Percentiles rank a stretch among this genome's conserved stretches.
Evolutionary conservation across 192 early-diverging fungal species (phyloP).

Genomic region (Coemansia sp.): DNA sequence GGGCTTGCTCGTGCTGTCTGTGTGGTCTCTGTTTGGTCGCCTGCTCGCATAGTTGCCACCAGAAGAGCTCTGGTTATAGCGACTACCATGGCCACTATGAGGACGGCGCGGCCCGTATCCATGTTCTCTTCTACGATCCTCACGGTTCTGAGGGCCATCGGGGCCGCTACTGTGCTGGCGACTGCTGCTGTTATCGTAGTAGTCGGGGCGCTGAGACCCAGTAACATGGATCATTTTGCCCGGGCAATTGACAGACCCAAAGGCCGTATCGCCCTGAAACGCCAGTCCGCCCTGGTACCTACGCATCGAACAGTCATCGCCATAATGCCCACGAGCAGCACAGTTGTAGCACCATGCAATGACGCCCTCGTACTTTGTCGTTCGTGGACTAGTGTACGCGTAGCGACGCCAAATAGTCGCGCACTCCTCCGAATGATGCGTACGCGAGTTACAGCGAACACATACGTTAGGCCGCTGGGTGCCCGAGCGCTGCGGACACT

Average conservation of each 20-base stretch:
- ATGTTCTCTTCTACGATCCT: conserved; percentile 15
- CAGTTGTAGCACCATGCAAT: conserved; percentile 51
- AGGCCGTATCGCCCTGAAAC: conserved; percentile 31
- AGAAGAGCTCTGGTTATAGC: background rate
- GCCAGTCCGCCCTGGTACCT: conserved; percentile 10
- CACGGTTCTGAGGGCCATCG: background rate
- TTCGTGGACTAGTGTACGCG: conserved; percentile 15
- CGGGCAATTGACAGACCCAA: conserved; percentile 27
- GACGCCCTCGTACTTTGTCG: conserved; percentile 22
- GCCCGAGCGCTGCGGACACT: conserved; percentile 34
- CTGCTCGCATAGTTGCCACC: background rate
- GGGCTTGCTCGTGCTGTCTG: background rate
- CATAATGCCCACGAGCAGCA: conserved; percentile 34
- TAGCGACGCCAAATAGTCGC: conserved; percentile 49
- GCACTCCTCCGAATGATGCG: conserved; percentile 48
- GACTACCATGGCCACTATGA: background rate
- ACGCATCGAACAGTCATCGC: conserved; percentile 32
- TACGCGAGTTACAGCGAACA: conserved; percentile 20
- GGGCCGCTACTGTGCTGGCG: background rate
- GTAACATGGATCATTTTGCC: conserved; percentile 15
- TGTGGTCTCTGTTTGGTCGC: background rate
- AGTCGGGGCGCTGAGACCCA: background rate
- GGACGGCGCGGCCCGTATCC: background rate
- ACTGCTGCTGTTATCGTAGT: conserved; percentile 1
- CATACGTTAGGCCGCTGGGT: conserved; percentile 6